These are phyloP conservation scores for Cantharellus cinnabarinus DNA, from an alignment of 768 basidiomycete genomes.

Conservation along the genomic window DNA sequence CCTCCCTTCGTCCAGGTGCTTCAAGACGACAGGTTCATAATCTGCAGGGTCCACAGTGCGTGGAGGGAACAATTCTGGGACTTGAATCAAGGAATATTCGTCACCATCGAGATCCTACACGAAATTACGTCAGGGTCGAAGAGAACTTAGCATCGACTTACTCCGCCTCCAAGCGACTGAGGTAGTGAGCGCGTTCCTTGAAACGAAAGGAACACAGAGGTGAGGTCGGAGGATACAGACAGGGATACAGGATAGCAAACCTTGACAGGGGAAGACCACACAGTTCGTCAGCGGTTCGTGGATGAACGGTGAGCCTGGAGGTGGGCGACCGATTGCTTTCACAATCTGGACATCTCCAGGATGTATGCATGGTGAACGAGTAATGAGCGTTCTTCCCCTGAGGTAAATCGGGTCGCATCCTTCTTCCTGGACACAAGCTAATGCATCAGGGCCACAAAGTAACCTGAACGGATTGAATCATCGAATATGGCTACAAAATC, in stretches of 20 bases:
- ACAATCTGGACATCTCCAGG: conserved; percentile 25
- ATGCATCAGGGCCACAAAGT: not conserved
- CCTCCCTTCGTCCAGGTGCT: conserved; percentile 15
- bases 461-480: not conserved
- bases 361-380: conserved; percentile 47
- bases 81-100: conserved; percentile 27
- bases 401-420: conserved; percentile 22
- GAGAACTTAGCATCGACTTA: no score
- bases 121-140: no score
- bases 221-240: not conserved
- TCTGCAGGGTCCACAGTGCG: conserved; percentile 20
- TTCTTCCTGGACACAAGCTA: conserved; percentile 23
- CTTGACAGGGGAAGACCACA: conserved; percentile 40
- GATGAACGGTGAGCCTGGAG: conserved; percentile 30
- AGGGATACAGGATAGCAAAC: conserved; percentile 15
- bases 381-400: conserved; percentile 33
- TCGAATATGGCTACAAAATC: conserved; percentile 6
- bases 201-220: not conserved
- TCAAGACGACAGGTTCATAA: conserved; percentile 30
- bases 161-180: conserved; percentile 41
- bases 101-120: conserved; percentile 40
- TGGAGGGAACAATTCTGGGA: conserved; percentile 13
- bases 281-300: conserved; percentile 29
- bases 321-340: conserved; percentile 38
- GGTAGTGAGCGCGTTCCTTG: conserved; percentile 40